Percentiles rank a stretch among this genome's conserved stretches.
These are phyloP conservation scores for Pittosporum tobira DNA, from an alignment of 129 eudicot species.

Conservation along the genomic window DNA sequence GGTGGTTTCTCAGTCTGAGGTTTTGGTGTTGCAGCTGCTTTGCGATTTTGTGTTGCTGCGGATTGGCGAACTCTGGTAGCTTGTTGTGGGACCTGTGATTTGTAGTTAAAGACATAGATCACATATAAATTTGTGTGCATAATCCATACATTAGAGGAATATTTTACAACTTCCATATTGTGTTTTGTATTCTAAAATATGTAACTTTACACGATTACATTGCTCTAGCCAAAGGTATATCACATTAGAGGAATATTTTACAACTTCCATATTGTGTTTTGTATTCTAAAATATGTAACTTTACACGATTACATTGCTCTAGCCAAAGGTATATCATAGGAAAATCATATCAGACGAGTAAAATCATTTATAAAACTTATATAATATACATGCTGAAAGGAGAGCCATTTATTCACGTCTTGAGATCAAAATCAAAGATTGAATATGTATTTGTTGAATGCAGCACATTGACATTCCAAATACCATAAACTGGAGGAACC, in stretches of 20 bases:
- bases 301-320: no score
- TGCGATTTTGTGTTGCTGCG: constrained; percentile 25
- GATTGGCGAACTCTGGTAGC: constrained; percentile 25
- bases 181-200: background rate
- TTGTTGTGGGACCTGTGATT: constrained; percentile 31
- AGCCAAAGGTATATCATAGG: background rate
- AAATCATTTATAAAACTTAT: background rate
- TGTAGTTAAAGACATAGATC: background rate
- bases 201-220: background rate
- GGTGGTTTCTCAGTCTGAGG: constrained; percentile 32
- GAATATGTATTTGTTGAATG: no score
- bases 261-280: background rate
- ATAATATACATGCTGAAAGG: background rate
- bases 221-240: background rate
- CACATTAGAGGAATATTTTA: no score
- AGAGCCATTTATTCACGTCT: background rate
- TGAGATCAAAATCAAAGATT: background rate
- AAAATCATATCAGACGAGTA: background rate
- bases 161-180: background rate
- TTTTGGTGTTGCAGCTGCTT: constrained; percentile 17
- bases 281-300: background rate
- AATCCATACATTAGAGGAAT: no score
- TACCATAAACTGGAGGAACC: no score
- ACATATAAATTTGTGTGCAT: no score
- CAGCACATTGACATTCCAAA: no score